Evolutionary conservation across 2,329 filamentous ascomycete species (phyloP).

Genomic region (Colletotrichum lini): DNA sequence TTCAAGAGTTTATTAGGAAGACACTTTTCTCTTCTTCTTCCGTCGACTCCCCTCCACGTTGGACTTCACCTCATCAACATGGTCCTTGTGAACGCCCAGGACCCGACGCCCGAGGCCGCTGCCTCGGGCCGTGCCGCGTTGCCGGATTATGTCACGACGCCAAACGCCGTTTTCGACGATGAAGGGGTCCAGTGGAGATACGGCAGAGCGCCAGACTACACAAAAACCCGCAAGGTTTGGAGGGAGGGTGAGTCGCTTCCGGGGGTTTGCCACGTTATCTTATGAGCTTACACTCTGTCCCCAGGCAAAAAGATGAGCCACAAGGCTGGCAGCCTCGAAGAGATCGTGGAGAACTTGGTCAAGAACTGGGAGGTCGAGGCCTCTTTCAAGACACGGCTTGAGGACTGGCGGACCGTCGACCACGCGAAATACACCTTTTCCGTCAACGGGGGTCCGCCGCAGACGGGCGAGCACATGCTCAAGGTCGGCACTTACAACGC

Average conservation of each 20-base stretch:
- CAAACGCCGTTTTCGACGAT: slow-evolving; percentile 36
- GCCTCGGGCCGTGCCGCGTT: neutral
- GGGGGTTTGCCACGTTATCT: neutral
- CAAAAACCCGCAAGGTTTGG: slow-evolving; percentile 73
- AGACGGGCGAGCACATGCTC: slow-evolving; percentile 75
- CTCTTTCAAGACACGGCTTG: slow-evolving; percentile 73
- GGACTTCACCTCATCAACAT: slow-evolving; percentile 18
- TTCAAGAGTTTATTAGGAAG: slow-evolving; percentile 20
- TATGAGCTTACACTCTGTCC: neutral
- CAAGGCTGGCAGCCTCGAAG: slow-evolving; percentile 67
- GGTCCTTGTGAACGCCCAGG: slow-evolving; percentile 30
- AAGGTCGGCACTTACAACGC: slow-evolving; percentile 79
- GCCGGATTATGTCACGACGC: slow-evolving; percentile 36
- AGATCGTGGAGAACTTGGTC: slow-evolving; percentile 77
- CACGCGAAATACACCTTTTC: slow-evolving; percentile 72
- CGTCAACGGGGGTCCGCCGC: slow-evolving; percentile 72
- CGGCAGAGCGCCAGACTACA: slow-evolving; percentile 68
- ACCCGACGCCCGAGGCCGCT: slow-evolving; percentile 16
- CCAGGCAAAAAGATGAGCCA: slow-evolving; percentile 72
- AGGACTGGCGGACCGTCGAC: slow-evolving; percentile 78
- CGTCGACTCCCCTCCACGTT: neutral
- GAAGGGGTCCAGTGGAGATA: slow-evolving; percentile 37
- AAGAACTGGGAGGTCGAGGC: slow-evolving; percentile 83
- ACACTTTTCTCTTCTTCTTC: neutral
- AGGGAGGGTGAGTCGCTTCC: slow-evolving; percentile 64